A percentile compares a stretch with the other conserved stretches of the same genome.
phyloP scores from a whole-genome alignment of 768 basidiomycete species.

The Termitomyces titanicus region DNA sequence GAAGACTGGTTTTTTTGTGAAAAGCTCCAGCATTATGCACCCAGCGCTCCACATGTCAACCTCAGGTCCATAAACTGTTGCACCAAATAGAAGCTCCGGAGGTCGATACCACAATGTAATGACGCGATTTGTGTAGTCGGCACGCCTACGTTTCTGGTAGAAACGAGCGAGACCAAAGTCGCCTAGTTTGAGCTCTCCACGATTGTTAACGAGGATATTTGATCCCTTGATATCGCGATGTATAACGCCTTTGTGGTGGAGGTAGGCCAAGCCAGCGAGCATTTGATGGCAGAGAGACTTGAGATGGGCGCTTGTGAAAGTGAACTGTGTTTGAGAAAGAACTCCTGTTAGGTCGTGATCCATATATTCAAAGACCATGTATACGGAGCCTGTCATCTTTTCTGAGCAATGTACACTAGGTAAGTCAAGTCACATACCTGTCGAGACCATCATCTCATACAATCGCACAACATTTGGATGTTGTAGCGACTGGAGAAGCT shows the following conservation, averaged over 20 bases:
- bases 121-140: slow-evolving; percentile 98
- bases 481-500: slow-evolving; percentile 85
- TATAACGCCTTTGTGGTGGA: slow-evolving; percentile 94
- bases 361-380: slow-evolving; percentile 99
- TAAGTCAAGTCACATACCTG: slow-evolving; percentile 50
- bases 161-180: slow-evolving; percentile 98
- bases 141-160: slow-evolving; percentile 85
- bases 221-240: slow-evolving; percentile 99
- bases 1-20: slow-evolving; percentile 94
- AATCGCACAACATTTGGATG: slow-evolving; percentile 89
- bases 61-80: slow-evolving; percentile 94
- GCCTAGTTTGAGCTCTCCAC: slow-evolving; percentile 90
- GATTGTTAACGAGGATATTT: slow-evolving; percentile 91
- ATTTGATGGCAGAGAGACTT: slow-evolving; percentile 97
- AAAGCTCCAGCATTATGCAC: slow-evolving; percentile 98
- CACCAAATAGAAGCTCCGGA: slow-evolving; percentile 91
- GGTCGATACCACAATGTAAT: slow-evolving; percentile 99
- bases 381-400: slow-evolving; percentile 70
- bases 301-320: slow-evolving; percentile 81
- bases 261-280: slow-evolving; percentile 90
- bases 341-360: slow-evolving; percentile 97
- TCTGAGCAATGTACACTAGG: slow-evolving; percentile 3
- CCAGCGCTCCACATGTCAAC: slow-evolving; percentile 99
- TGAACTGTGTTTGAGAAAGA: slow-evolving; percentile 85
- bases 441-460: slow-evolving; percentile 98